Percentiles rank a stretch among this genome's conserved stretches.
phyloP scores from a whole-genome alignment of 2,329 filamentous ascomycete species.

The Rhynchosporium secalis region DNA sequence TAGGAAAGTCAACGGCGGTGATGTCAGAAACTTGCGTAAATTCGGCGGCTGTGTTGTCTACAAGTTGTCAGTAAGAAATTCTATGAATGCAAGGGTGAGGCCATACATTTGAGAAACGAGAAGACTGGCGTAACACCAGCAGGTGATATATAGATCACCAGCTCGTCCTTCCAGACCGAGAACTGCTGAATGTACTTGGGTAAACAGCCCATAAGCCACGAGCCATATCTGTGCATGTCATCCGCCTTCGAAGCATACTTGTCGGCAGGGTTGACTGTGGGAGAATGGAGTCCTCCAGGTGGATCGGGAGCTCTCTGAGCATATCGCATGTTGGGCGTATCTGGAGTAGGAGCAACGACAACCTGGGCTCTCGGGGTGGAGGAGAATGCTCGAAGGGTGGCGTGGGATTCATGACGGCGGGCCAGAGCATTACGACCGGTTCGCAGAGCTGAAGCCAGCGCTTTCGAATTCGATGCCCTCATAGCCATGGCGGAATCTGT shows the following conservation, averaged over 20 bases:
- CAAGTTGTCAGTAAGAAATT: slow-evolving; percentile 21
- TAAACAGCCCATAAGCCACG: slow-evolving; percentile 94
- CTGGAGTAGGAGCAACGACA: slow-evolving; percentile 57
- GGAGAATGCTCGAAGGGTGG: slow-evolving; percentile 40
- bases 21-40: slow-evolving; percentile 92
- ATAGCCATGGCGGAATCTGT: slow-evolving; percentile 55
- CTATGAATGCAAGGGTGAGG: not conserved
- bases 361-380: slow-evolving; percentile 40
- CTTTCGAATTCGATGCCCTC: slow-evolving; percentile 57
- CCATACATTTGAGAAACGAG: slow-evolving; percentile 77
- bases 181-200: slow-evolving; percentile 99
- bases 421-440: slow-evolving; percentile 45
- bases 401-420: slow-evolving; percentile 29
- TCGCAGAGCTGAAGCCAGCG: slow-evolving; percentile 56
- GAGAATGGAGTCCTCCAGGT: slow-evolving; percentile 66
- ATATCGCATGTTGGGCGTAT: slow-evolving; percentile 64
- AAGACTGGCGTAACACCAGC: slow-evolving; percentile 88
- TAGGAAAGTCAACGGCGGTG: slow-evolving; percentile 94
- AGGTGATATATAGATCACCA: slow-evolving; percentile 90
- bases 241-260: slow-evolving; percentile 88
- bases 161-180: slow-evolving; percentile 98
- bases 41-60: slow-evolving; percentile 93
- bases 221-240: slow-evolving; percentile 87
- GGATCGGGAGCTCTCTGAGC: slow-evolving; percentile 51
- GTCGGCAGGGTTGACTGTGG: slow-evolving; percentile 88